Conservation (phyloP, 2,329 filamentous ascomycete genomes). For the Apiospora marii region DNA sequence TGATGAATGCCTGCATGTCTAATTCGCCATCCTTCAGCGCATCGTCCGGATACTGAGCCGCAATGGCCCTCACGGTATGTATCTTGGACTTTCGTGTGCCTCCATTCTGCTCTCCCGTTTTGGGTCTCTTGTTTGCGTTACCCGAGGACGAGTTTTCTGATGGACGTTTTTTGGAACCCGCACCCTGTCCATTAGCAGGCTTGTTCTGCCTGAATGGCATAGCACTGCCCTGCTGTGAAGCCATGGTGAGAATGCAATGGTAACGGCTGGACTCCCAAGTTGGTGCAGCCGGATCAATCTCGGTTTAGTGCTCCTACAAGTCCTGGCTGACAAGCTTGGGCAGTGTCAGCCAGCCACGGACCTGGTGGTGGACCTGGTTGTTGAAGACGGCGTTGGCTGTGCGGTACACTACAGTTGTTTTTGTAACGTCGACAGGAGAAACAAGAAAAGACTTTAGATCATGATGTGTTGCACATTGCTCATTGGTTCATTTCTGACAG, state of each 20-base stretch:
- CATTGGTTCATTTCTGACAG: background rate
- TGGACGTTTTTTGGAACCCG: constrained; percentile 27
- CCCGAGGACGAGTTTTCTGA: constrained; percentile 25
- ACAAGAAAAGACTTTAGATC: background rate
- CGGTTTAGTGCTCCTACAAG: background rate
- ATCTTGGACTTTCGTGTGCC: constrained; percentile 10
- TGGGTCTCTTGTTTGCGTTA: constrained; percentile 26
- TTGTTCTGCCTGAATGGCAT: constrained; percentile 19
- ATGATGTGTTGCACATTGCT: background rate
- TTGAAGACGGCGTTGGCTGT: background rate
- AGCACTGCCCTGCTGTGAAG: constrained; percentile 24
- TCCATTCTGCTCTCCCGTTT: constrained; percentile 8
- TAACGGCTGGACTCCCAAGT: background rate
- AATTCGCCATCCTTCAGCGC: constrained; percentile 77
- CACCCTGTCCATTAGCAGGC: background rate
- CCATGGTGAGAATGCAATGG: constrained; percentile 20
- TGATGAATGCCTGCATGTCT: constrained; percentile 84
- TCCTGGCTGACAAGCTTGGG: background rate
- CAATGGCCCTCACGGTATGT: constrained; percentile 49
- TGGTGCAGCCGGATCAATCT: background rate
- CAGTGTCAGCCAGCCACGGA: background rate
- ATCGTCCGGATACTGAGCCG: constrained; percentile 57
- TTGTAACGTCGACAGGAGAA: background rate
- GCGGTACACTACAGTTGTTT: background rate
- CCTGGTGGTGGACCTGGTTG: background rate